Conservation (phyloP, 2,329 filamentous ascomycete species). For the Xylaria sp. region DNA sequence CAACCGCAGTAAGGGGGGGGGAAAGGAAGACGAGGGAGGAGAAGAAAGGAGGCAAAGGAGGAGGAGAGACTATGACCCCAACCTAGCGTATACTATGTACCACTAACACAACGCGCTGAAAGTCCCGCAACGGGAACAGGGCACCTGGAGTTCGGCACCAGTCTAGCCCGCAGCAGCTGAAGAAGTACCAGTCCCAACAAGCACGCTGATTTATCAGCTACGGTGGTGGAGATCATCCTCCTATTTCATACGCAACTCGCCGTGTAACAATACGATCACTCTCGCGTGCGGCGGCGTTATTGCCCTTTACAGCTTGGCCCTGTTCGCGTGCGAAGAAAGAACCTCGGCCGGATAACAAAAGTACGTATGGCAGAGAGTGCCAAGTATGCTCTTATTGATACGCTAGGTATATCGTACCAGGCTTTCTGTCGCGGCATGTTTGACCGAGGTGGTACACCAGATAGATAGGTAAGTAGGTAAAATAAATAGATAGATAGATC, state of each 20-base stretch:
- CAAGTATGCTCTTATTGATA: background rate
- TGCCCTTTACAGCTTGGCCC: constrained; percentile 26
- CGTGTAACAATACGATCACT: constrained; percentile 24
- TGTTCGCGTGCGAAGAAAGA: background rate
- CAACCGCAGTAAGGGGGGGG: background rate
- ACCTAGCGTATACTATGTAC: background rate
- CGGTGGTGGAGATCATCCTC: background rate
- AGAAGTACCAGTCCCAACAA: background rate
- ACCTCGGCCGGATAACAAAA: constrained; percentile 15
- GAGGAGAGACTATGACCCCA: background rate
- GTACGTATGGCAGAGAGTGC: constrained; percentile 1
- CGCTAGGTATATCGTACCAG: background rate
- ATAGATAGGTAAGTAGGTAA: no score
- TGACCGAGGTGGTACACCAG: background rate
- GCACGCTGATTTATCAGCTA: constrained; percentile 19
- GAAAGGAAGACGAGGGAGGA: no score
- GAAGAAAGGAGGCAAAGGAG: background rate
- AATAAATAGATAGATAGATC: no score
- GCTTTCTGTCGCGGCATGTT: background rate
- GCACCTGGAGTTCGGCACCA: constrained; percentile 12
- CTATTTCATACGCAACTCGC: constrained; percentile 8
- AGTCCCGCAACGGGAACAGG: constrained; percentile 29
- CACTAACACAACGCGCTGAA: constrained; percentile 2
- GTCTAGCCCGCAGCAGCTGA: constrained; percentile 27
- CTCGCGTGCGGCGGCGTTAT: constrained; percentile 30